Conservation (phyloP, 1,284 basidiomycete genomes). For the Erythrobasidium hasegawianum region DNA sequence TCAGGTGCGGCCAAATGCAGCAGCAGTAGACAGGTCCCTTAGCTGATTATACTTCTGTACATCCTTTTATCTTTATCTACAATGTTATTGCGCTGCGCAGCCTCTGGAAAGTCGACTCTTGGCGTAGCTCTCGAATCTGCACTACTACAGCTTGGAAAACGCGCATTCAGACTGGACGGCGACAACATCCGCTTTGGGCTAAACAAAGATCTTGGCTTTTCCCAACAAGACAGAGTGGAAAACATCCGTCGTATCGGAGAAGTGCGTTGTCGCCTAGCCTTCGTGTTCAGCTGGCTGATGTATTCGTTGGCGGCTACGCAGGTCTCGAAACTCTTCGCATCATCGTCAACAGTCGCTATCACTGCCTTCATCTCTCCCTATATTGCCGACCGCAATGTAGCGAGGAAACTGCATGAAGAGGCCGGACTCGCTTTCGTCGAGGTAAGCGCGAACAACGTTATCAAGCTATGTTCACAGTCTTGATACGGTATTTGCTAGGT, state of each 20-base stretch:
- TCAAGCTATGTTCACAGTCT: too few species aligned
- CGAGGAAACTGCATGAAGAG: constrained; percentile 72
- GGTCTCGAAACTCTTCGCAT: constrained; percentile 92
- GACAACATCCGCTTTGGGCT: constrained; percentile 96
- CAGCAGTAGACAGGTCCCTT: too few species aligned
- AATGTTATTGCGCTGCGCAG: constrained; percentile 20
- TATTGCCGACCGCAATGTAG: constrained; percentile 75
- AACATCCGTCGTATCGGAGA: constrained; percentile 98
- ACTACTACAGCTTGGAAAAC: constrained; percentile 78
- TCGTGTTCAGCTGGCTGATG: constrained; percentile 1
- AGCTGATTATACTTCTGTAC: neutral
- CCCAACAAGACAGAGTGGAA: constrained; percentile 89
- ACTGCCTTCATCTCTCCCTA: constrained; percentile 99
- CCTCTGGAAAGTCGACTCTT: constrained; percentile 75
- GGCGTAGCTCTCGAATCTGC: constrained; percentile 96
- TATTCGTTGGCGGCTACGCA: constrained; percentile 46
- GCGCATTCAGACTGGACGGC: constrained; percentile 88
- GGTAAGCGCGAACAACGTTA: constrained; percentile 28
- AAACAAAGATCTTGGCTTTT: constrained; percentile 97
- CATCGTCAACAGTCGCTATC: constrained; percentile 76
- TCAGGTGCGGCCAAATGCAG: constrained; percentile 65
- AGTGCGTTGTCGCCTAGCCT: constrained; percentile 53
- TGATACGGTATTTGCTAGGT: too few species aligned
- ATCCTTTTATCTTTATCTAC: neutral
- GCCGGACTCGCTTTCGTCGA: constrained; percentile 79